Percentiles rank a stretch among this genome's conserved stretches.
These are phyloP conservation scores for Stylonectria norvegica DNA, from an alignment of 2,329 filamentous ascomycete species.

Conservation along the genomic window DNA sequence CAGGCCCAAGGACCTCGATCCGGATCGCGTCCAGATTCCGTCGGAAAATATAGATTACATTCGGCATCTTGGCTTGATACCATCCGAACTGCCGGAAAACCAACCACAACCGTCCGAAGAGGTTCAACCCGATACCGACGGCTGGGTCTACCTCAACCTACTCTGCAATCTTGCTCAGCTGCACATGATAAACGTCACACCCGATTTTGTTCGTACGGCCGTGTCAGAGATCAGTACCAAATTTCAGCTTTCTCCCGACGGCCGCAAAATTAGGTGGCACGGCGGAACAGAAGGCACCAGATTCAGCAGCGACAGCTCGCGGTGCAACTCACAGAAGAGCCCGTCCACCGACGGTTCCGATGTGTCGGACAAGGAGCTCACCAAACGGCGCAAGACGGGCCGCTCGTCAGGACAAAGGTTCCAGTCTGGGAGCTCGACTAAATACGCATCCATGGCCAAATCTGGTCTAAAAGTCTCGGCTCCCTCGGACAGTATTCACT, in stretches of 20 bases:
- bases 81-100: constrained; percentile 50
- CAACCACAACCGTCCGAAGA: constrained; percentile 37
- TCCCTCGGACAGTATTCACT: constrained; percentile 54
- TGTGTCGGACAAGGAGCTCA: constrained; percentile 39
- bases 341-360: constrained; percentile 50
- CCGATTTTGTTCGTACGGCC: constrained; percentile 71
- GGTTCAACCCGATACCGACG: constrained; percentile 61
- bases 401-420: constrained; percentile 34
- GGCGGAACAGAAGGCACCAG: constrained; percentile 64
- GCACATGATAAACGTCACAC: constrained; percentile 79
- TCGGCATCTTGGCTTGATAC: constrained; percentile 65
- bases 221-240: constrained; percentile 67
- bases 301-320: constrained; percentile 62
- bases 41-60: constrained; percentile 78
- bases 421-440: constrained; percentile 33
- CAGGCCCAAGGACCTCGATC: constrained; percentile 71
- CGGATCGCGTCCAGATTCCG: constrained; percentile 70
- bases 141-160: constrained; percentile 81
- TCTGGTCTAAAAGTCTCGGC: constrained; percentile 36
- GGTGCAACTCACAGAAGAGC: constrained; percentile 45
- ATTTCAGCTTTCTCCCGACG: constrained; percentile 74
- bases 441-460: constrained; percentile 40
- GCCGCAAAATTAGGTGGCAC: constrained; percentile 76
- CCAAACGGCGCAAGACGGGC: constrained; percentile 46
- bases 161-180: constrained; percentile 79